A percentile compares a stretch with the other conserved stretches of the same genome.
Evolutionary conservation across 129 eudicot species (phyloP).

Genomic region (Saussurea involucrata): DNA sequence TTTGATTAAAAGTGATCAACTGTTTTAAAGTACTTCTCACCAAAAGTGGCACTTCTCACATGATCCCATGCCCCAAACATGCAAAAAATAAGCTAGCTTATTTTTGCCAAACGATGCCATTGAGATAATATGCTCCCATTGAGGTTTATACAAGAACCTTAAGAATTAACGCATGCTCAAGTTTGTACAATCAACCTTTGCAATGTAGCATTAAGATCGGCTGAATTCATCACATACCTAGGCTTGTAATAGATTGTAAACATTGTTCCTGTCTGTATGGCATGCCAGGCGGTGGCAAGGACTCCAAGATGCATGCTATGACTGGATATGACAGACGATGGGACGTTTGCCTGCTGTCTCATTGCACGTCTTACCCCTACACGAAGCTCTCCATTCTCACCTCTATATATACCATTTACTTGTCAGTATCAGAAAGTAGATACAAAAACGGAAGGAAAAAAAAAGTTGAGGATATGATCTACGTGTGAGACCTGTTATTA

Average conservation of each 20-base stretch:
- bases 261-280: constrained; percentile 59
- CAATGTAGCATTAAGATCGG: background rate
- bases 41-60: too few relatives aligned
- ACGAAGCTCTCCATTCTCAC: constrained; percentile 83
- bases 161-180: background rate
- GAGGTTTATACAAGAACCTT: constrained; percentile 16
- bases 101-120: too few relatives aligned
- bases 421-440: constrained; percentile 9
- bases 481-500: constrained; percentile 6
- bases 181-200: background rate
- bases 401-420: constrained; percentile 35
- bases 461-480: background rate
- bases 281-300: constrained; percentile 87
- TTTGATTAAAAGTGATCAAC: too few relatives aligned
- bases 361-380: constrained; percentile 87
- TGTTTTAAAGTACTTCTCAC: too few relatives aligned
- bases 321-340: constrained; percentile 86
- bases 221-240: constrained; percentile 34
- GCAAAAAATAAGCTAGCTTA: too few relatives aligned
- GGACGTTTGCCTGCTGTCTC: constrained; percentile 79
- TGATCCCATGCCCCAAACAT: too few relatives aligned
- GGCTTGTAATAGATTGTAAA: constrained; percentile 84
- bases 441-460: background rate
- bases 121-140: background rate
- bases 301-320: constrained; percentile 94